These are phyloP conservation scores for Aspergillus sparsus DNA, from an alignment of 495 filamentous ascomycete species.

Conservation along the genomic window DNA sequence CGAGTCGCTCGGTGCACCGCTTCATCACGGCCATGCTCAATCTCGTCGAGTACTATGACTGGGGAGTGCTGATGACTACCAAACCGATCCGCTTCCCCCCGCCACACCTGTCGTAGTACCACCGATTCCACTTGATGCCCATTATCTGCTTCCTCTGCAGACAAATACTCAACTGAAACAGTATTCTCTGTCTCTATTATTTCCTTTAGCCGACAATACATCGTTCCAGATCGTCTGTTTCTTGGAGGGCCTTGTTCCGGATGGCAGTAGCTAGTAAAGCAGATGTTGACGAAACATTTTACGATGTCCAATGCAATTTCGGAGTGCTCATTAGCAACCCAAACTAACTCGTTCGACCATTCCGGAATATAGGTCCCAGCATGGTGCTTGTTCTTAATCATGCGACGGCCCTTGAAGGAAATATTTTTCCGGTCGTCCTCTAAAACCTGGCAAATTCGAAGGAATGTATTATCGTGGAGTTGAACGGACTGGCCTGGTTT, in stretches of 20 bases:
- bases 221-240: not conserved
- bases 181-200: conserved; percentile 15
- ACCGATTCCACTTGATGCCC: conserved; percentile 10
- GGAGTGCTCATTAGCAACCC: conserved; percentile 24
- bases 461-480: conserved; percentile 23
- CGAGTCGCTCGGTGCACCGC: conserved; percentile 7
- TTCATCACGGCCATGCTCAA: conserved; percentile 24
- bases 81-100: conserved; percentile 33
- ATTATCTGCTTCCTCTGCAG: conserved; percentile 29
- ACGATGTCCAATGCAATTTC: conserved; percentile 28
- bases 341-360: conserved; percentile 29
- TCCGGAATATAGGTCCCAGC: conserved; percentile 24
- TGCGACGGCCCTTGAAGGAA: conserved; percentile 25
- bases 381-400: conserved; percentile 18
- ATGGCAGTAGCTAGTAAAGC: conserved; percentile 37
- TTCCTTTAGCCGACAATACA: conserved; percentile 38
- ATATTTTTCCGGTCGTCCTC: conserved; percentile 10
- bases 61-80: conserved; percentile 21
- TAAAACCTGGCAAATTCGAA: conserved; percentile 25
- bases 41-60: conserved; percentile 20
- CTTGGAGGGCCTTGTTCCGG: conserved; percentile 12
- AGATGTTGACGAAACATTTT: conserved; percentile 26
- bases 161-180: conserved; percentile 33
- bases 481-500: conserved; percentile 26
- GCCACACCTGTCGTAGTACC: conserved; percentile 34